A percentile compares a stretch with the other conserved stretches of the same genome.
Conservation (phyloP, 2,329 filamentous ascomycete genomes). For the Helicocarpus griseus region DNA sequence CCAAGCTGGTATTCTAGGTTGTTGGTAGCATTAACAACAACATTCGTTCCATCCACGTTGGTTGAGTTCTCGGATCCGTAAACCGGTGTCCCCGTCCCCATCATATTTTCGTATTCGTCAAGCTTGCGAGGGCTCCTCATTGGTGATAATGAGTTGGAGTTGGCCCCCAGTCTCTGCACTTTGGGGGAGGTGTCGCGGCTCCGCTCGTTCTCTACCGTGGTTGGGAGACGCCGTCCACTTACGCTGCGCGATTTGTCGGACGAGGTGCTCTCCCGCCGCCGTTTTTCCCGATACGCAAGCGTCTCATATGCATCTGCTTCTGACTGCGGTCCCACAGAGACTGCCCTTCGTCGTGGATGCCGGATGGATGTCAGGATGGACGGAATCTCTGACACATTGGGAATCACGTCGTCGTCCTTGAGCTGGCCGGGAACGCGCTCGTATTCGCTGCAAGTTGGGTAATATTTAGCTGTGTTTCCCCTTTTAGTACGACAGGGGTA, state of each 20-base stretch:
- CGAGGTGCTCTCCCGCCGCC: slow-evolving; percentile 51
- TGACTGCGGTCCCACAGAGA: slow-evolving; percentile 89
- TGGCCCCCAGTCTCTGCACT: background rate
- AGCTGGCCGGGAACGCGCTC: slow-evolving; percentile 66
- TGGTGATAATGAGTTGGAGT: slow-evolving; percentile 23
- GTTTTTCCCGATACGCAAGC: slow-evolving; percentile 75
- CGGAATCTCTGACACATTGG: slow-evolving; percentile 78
- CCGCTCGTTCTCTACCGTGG: slow-evolving; percentile 17
- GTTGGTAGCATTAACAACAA: slow-evolving; percentile 15
- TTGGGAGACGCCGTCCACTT: slow-evolving; percentile 10
- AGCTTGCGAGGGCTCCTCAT: slow-evolving; percentile 41
- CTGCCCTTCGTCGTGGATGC: slow-evolving; percentile 65
- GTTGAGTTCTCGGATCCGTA: slow-evolving; percentile 23
- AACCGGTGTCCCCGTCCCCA: slow-evolving; percentile 54
- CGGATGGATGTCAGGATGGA: slow-evolving; percentile 72
- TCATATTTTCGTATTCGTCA: slow-evolving; percentile 61
- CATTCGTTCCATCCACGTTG: slow-evolving; percentile 18
- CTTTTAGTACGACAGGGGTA: background rate
- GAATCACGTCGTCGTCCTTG: slow-evolving; percentile 78
- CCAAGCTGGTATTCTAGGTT: slow-evolving; percentile 24
- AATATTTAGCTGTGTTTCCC: slow-evolving; percentile 8
- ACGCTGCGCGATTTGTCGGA: slow-evolving; percentile 18
- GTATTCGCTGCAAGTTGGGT: slow-evolving; percentile 53
- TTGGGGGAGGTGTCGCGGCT: background rate
- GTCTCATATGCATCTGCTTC: slow-evolving; percentile 95